A percentile compares a stretch with the other conserved stretches of the same genome.
Evolutionary conservation across 1,284 basidiomycete genomes (phyloP).

Genomic region (Rhodotorula sp.): DNA sequence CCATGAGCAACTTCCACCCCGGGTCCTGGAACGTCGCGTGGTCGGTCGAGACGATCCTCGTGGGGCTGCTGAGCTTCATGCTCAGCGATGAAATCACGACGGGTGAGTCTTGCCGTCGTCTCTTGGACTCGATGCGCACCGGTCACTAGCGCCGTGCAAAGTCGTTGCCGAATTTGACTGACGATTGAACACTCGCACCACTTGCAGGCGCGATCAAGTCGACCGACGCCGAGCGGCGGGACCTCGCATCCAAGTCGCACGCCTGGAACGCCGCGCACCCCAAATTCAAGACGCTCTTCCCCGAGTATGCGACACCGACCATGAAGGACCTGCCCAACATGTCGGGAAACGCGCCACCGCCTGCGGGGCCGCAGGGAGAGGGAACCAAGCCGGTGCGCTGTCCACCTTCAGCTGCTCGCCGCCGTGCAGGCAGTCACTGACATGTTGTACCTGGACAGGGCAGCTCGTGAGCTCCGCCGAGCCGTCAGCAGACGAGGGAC

Average conservation of each 20-base stretch:
- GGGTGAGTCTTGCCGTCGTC: slow-evolving; percentile 21
- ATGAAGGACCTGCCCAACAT: slow-evolving; percentile 43
- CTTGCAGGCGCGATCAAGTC: slow-evolving; percentile 22
- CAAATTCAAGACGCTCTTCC: slow-evolving; percentile 44
- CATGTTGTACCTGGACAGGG: neutral
- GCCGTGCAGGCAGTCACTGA: neutral
- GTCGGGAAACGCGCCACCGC: slow-evolving; percentile 7
- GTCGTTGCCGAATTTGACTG: no score
- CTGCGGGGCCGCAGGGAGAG: slow-evolving; percentile 14
- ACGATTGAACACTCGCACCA: neutral
- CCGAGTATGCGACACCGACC: slow-evolving; percentile 38
- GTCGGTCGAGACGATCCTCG: slow-evolving; percentile 43
- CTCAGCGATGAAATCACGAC: slow-evolving; percentile 46
- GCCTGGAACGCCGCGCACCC: slow-evolving; percentile 36
- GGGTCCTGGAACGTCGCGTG: slow-evolving; percentile 45
- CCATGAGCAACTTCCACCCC: slow-evolving; percentile 34
- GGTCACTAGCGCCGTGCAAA: neutral
- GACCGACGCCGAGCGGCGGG: slow-evolving; percentile 24
- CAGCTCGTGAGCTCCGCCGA: neutral
- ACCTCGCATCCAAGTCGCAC: slow-evolving; percentile 22
- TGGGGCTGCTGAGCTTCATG: slow-evolving; percentile 46
- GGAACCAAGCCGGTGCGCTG: neutral
- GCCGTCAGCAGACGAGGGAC: neutral
- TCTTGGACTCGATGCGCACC: neutral
- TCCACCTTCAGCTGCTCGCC: no score